A percentile compares a stretch with the other conserved stretches of the same genome.
Conservation (phyloP, 2,329 filamentous ascomycete genomes). For the Trichoderma pleuroti region DNA sequence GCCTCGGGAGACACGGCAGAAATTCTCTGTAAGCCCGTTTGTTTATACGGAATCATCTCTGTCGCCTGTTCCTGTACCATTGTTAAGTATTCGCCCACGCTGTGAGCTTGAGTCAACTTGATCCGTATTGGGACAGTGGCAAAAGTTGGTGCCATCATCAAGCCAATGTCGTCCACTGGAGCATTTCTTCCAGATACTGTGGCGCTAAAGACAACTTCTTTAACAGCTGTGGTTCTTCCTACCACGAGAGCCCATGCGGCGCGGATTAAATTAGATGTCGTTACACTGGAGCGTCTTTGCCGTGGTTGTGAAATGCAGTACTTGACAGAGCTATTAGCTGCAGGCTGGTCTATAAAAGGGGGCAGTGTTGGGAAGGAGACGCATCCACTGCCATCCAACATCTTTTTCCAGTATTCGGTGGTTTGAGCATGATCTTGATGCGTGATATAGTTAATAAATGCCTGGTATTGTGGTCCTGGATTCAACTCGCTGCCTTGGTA, state of each 20-base stretch:
- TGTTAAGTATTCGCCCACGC: background rate
- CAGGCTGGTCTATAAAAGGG: background rate
- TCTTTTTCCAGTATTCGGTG: background rate
- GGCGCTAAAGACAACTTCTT: slow-evolving; percentile 42
- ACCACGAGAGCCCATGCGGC: slow-evolving; percentile 51
- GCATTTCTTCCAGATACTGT: slow-evolving; percentile 28
- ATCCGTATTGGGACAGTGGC: slow-evolving; percentile 22
- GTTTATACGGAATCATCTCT: slow-evolving; percentile 8
- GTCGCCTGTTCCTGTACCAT: background rate
- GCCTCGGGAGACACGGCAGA: background rate
- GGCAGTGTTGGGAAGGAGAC: slow-evolving; percentile 6
- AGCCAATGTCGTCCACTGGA: slow-evolving; percentile 20
- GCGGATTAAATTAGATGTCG: slow-evolving; percentile 17
- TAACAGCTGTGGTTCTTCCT: slow-evolving; percentile 40
- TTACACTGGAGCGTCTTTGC: background rate
- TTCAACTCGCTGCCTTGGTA: background rate
- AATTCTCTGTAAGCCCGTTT: slow-evolving; percentile 1
- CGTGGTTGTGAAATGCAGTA: background rate
- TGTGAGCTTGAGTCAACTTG: background rate
- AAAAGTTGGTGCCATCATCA: slow-evolving; percentile 25
- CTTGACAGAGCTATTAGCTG: background rate
- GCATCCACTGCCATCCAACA: background rate
- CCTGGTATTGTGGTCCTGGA: background rate
- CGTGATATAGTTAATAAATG: background rate
- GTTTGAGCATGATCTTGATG: background rate